phyloP scores from a whole-genome alignment of 768 basidiomycete species.

The Boletus reticulatus region DNA sequence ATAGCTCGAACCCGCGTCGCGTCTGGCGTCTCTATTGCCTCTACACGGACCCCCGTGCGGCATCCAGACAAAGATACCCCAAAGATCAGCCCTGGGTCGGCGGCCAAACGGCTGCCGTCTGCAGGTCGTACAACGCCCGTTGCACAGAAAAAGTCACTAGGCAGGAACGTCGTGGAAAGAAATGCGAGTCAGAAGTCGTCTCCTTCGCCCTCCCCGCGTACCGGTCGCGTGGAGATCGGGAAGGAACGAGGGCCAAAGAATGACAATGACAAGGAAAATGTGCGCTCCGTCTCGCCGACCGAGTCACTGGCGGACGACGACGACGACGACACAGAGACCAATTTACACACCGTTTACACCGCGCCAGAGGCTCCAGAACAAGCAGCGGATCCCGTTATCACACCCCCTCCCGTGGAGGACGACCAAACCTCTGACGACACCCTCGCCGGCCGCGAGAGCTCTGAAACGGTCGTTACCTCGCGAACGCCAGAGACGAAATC shows the following conservation, averaged over 20 bases:
- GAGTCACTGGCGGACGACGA: conserved; percentile 31
- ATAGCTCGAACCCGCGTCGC: conserved; percentile 20
- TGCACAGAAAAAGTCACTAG: conserved; percentile 17
- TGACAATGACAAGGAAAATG: conserved; percentile 15
- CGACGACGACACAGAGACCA: conserved; percentile 37
- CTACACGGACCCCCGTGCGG: conserved; percentile 24
- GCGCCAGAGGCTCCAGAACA: conserved; percentile 15
- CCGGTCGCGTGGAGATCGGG: conserved; percentile 16
- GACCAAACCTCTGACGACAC: conserved; percentile 16
- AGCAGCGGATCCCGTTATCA: conserved; percentile 4
- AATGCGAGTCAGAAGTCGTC: conserved; percentile 15
- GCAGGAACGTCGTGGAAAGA: conserved; percentile 12
- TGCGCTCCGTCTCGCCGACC: conserved; percentile 21
- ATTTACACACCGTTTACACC: conserved; percentile 19
- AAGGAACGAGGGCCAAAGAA: conserved; percentile 40
- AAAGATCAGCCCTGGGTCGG: conserved; percentile 23
- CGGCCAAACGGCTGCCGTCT: conserved; percentile 20
- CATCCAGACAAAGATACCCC: conserved; percentile 22
- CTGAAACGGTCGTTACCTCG: conserved; percentile 27
- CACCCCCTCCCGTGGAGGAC: conserved; percentile 13
- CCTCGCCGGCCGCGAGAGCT: conserved; percentile 23
- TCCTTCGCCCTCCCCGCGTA: conserved; percentile 16
- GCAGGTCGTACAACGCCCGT: conserved; percentile 23
- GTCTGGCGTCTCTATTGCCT: conserved; percentile 26
- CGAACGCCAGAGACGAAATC: conserved; percentile 18